phyloP scores from a whole-genome alignment of 345 rosid genomes.

The Populus deltoides region DNA sequence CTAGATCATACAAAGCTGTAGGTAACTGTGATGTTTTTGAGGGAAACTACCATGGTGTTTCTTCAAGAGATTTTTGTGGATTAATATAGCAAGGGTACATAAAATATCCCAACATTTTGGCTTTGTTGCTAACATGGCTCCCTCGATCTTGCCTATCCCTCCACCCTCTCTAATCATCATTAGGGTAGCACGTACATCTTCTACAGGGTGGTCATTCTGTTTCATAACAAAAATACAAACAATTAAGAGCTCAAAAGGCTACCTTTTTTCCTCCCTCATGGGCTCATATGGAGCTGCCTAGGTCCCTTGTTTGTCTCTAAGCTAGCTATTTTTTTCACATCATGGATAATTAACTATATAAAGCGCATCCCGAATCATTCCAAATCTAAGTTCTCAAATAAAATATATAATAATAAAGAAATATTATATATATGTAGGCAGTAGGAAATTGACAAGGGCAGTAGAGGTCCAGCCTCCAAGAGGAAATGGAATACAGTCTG shows the following conservation, averaged over 20 bases:
- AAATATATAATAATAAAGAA: not conserved
- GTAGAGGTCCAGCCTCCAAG: slow-evolving; percentile 24
- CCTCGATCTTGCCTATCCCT: not conserved
- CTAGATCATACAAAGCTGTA: not conserved
- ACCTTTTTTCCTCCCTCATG: too few species aligned
- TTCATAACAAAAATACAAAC: not conserved
- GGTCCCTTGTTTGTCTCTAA: not conserved
- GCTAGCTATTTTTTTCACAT: not conserved
- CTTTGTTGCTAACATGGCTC: not conserved
- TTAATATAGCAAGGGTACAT: too few species aligned
- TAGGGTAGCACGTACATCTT: not conserved
- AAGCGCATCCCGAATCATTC: slow-evolving; percentile 3
- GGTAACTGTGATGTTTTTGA: not conserved
- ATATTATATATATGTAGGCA: slow-evolving; percentile 3
- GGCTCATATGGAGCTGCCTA: not conserved
- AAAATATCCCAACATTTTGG: not conserved
- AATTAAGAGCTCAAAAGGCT: not conserved
- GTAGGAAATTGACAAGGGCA: slow-evolving; percentile 9
- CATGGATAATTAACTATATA: not conserved
- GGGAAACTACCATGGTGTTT: not conserved
- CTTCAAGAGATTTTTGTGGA: not conserved
- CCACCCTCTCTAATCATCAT: not conserved
- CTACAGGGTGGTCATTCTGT: not conserved
- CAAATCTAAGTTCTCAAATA: not conserved
- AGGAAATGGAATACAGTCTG: slow-evolving; percentile 70